Base-by-base conservation (phyloP, 345 rosid species). In the Gossypioides kirkii region DNA sequence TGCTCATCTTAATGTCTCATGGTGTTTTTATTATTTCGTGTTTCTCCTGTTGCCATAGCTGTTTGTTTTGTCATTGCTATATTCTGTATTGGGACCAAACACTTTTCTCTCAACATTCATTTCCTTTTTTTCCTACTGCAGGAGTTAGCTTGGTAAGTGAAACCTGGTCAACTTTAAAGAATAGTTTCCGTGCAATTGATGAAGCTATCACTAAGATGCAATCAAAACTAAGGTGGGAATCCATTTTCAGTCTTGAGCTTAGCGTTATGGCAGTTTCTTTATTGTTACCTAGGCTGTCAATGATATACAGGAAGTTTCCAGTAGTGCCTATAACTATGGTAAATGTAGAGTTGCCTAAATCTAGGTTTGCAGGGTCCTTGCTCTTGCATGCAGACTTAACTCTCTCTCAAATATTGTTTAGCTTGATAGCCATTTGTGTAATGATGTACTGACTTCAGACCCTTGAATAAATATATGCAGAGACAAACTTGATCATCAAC, bases 81-180 rank as follows among this genome's bases (percentile, higher is more conserved):
- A 32, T 42, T 67, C 28, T 69, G 43, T 64, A 58, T 12, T 23
- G 26, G 26, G 3, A 18, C 77, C 73, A 52, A 76, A 63, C 8
- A 13, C 22, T 16, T 41, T 32, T 74, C 72, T 56, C 42, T 28
- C 59, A 66, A 20, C 79, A 72, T 68, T 42, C 55, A 66, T 80
- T 49, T 76, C 76, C 12, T 20, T 38, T 74, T 32, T 63, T 73
- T 63, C 7, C 17, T 20, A 25, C n/a, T 26, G 53, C 56, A 92
- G 97, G 93, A 79, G 73, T 89, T 46, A 80, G 74, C 81, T 75
- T 92, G 76, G 28, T 86, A 22, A 55, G 72, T 54, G 88, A 87
- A 18, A 87, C 88, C 62, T 90, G 97, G 93, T 75, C 76, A 63
- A 65, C 80, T 26, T 73, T 92, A 50, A 89, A 80, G 82, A 79